Evolutionary conservation across 768 basidiomycete species (phyloP).

Genomic region (Pulveroboletus sp.): DNA sequence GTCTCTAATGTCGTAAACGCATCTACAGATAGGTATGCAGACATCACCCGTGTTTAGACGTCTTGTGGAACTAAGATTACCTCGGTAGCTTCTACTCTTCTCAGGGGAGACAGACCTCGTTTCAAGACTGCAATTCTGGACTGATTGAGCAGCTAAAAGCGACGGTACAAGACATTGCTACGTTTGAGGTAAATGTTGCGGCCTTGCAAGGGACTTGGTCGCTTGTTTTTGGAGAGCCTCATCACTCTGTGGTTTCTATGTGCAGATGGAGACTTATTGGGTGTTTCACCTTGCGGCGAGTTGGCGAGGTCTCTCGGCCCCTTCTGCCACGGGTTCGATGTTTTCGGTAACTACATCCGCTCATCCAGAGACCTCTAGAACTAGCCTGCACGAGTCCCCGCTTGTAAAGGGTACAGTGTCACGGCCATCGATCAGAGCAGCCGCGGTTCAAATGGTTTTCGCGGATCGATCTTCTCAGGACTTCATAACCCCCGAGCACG

Average conservation of each 20-base stretch:
- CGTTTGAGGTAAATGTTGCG: slow-evolving; percentile 54
- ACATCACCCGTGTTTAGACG: background rate
- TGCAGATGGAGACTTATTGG: slow-evolving; percentile 83
- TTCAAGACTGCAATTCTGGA: slow-evolving; percentile 65
- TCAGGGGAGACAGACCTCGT: slow-evolving; percentile 78
- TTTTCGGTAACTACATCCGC: slow-evolving; percentile 23
- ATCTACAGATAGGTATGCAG: slow-evolving; percentile 69
- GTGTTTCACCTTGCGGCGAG: slow-evolving; percentile 72
- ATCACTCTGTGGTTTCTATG: background rate
- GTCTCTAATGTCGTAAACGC: slow-evolving; percentile 54
- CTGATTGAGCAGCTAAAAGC: slow-evolving; percentile 54
- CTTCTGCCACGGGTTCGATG: slow-evolving; percentile 40
- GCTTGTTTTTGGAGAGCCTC: background rate
- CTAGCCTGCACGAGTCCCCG: background rate
- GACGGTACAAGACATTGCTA: slow-evolving; percentile 50
- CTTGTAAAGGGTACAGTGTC: background rate
- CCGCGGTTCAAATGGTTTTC: slow-evolving; percentile 78
- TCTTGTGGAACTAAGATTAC: slow-evolving; percentile 5
- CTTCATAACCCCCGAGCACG: slow-evolving; percentile 70
- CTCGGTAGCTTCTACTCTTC: slow-evolving; percentile 73
- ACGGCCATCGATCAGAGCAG: slow-evolving; percentile 55
- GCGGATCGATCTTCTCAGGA: slow-evolving; percentile 67
- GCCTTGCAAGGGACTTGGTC: background rate
- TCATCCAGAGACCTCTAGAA: slow-evolving; percentile 1
- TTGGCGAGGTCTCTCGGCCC: slow-evolving; percentile 43